Conservation (phyloP, 352 stramenopile species). For the Peronosclerospora sorghi region DNA sequence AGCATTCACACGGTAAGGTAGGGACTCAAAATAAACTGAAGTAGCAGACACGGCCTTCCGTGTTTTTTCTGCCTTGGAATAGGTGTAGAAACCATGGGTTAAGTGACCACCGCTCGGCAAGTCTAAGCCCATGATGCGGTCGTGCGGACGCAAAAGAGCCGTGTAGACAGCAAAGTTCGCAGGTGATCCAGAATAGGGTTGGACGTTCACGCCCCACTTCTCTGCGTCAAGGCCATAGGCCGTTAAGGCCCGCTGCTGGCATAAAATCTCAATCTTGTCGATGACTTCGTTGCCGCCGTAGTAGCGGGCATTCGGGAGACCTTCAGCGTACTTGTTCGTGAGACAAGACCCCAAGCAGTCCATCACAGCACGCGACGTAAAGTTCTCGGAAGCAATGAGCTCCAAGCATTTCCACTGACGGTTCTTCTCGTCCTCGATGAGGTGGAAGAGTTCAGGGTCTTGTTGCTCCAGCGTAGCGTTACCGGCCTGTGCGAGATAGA, state of each 20-base stretch:
- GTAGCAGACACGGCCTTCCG: conserved; percentile 98
- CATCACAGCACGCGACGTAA: conserved; percentile 97
- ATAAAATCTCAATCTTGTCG: conserved; percentile 93
- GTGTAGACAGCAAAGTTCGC: conserved; percentile 99
- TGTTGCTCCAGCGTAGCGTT: conserved; percentile 86
- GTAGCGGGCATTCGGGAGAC: conserved; percentile 91
- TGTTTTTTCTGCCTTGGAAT: conserved; percentile 93
- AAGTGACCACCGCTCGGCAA: conserved; percentile 96
- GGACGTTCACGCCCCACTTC: conserved; percentile 98
- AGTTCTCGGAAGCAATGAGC: conserved; percentile 99
- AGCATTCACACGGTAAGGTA: conserved; percentile 94
- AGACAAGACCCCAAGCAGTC: conserved; percentile 96
- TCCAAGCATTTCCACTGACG: conserved; percentile 96
- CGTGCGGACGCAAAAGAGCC: conserved; percentile 91
- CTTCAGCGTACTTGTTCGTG: conserved; percentile 99
- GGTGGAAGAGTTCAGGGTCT: conserved; percentile 96
- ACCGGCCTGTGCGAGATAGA: conserved; percentile 23
- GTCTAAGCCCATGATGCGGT: conserved; percentile 99
- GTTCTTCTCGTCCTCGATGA: conserved; percentile 98
- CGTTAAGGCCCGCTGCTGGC: conserved; percentile 89
- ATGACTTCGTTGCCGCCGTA: conserved; percentile 98
- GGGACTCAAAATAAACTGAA: conserved; percentile 98
- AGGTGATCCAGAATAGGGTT: conserved; percentile 95
- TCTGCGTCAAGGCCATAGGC: conserved; percentile 88
- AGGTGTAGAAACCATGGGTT: conserved; percentile 98